These are phyloP conservation scores for Euphrasia confusa DNA, from an alignment of 257 asterid species.

Conservation along the genomic window DNA sequence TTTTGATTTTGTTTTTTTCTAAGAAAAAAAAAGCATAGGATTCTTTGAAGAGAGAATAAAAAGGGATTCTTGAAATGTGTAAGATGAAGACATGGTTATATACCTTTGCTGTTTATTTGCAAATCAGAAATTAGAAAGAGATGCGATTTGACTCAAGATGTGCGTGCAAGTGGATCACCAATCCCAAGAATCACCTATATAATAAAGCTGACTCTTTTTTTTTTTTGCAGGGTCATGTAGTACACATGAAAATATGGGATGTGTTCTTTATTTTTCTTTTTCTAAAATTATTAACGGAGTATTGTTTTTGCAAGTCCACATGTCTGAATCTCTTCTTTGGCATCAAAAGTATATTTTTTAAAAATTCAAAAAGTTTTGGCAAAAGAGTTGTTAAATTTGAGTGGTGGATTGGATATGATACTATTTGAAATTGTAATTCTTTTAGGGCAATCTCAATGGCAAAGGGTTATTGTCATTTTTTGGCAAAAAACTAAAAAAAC, in stretches of 20 bases:
- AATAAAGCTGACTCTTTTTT: conserved; percentile 13
- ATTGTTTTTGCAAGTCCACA: conserved; percentile 3
- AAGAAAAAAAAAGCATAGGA: conserved; percentile 41
- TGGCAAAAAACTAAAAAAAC: too few relatives aligned
- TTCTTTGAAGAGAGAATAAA: conserved; percentile 30
- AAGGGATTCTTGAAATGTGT: conserved; percentile 33
- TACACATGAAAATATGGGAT: conserved; percentile 12
- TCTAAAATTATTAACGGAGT: too few relatives aligned
- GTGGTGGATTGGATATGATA: neutral
- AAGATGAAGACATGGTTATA: conserved; percentile 26
- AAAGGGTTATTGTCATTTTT: too few relatives aligned
- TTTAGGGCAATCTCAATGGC: too few relatives aligned
- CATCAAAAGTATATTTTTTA: neutral
- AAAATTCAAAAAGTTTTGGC: neutral
- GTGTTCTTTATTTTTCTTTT: neutral
- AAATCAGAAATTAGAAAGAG: conserved; percentile 30
- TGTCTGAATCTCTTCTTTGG: neutral
- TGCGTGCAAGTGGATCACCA: conserved; percentile 43
- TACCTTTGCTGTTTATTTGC: conserved; percentile 25
- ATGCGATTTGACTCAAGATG: conserved; percentile 46
- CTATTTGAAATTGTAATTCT: neutral
- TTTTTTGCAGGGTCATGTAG: neutral
- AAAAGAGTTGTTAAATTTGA: neutral
- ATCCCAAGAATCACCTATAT: conserved; percentile 44
- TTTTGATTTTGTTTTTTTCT: too few relatives aligned